Evolutionary conservation across 441 rosid genomes (phyloP), one percentile per base, ranked within the genome.

Genomic region (Hura crepitans): DNA sequence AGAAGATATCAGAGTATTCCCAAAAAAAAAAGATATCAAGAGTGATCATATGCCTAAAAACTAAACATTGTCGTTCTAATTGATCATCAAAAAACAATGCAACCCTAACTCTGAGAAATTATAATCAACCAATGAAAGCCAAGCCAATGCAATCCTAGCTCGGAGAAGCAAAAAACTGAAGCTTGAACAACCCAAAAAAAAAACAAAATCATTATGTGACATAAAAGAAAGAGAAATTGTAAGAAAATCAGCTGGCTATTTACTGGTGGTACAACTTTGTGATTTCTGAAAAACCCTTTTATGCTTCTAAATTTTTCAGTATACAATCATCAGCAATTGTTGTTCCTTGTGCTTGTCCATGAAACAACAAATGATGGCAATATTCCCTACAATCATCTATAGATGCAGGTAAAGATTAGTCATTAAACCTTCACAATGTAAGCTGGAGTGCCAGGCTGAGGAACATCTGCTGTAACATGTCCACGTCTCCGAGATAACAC

Each of bases 401-500:
- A 68, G 69, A 51, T 47, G 35, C 10, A 72, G 3, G 47, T 13
- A 47, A 77, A 78, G 53, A 3, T 70, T 42, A 63, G 75, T 51
- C 27, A 70, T 39, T 72, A 60, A 57, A 91, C 97, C 97, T 94
- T 93, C 58, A 93, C 98, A 66, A 89, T 91, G 76, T 94, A 94
- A 68, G 90, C 90, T 1, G 98, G 97, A 22, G 97, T 94, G 70
- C 98, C 97, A 1, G 98, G 97, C 80, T 91, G 99, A 76, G 99
- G 99, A 77, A 94, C 92, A 81, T 94, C 97, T 43, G 97, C 92
- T 33, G 99, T 94, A 65, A 94, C 97, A 72, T 94, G 99, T 28
- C 99, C 99, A 86, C 97, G 96, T 74, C 99, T 92, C 43, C 97
- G 93, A 53, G 99, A 94, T 69, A 94, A 74, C 59, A 94, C 99